Conservation (phyloP, 163 green algal species). For the Trebouxiophyceae sp. region DNA sequence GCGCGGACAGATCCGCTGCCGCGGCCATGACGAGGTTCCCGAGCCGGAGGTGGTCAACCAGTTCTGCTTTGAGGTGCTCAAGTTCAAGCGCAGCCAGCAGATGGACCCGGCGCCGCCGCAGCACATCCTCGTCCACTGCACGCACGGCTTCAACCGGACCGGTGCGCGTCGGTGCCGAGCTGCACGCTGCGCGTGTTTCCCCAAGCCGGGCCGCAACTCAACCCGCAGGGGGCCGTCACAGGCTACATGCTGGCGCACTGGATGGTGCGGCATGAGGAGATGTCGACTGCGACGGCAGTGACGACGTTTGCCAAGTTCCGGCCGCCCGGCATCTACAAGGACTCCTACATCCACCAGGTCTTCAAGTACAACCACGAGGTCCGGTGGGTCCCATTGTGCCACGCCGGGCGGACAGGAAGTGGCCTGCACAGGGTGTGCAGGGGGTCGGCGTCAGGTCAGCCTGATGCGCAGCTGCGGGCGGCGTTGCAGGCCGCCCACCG, state of each 20-base stretch:
- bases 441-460: too few species aligned
- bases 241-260: constrained; percentile 79
- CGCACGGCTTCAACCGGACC: constrained; percentile 97
- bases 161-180: constrained; percentile 29
- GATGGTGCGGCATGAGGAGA: constrained; percentile 52
- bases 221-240: constrained; percentile 13
- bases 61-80: constrained; percentile 63
- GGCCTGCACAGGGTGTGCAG: too few species aligned
- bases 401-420: too few species aligned
- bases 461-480: too few species aligned
- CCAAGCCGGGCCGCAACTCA: neutral
- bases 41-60: constrained; percentile 69
- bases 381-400: constrained; percentile 10
- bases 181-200: neutral
- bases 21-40: constrained; percentile 59
- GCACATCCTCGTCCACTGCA: constrained; percentile 90
- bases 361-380: constrained; percentile 72
- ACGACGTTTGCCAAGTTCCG: constrained; percentile 61
- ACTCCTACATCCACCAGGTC: constrained; percentile 83
- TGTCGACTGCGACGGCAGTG: constrained; percentile 40
- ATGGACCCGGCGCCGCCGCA: neutral
- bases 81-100: constrained; percentile 23
- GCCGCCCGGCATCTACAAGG: constrained; percentile 95
- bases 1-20: constrained; percentile 68
- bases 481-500: neutral